Evolutionary conservation across 2,329 filamentous ascomycete species (phyloP).

Genomic region (Ceratocystis lukuohia): DNA sequence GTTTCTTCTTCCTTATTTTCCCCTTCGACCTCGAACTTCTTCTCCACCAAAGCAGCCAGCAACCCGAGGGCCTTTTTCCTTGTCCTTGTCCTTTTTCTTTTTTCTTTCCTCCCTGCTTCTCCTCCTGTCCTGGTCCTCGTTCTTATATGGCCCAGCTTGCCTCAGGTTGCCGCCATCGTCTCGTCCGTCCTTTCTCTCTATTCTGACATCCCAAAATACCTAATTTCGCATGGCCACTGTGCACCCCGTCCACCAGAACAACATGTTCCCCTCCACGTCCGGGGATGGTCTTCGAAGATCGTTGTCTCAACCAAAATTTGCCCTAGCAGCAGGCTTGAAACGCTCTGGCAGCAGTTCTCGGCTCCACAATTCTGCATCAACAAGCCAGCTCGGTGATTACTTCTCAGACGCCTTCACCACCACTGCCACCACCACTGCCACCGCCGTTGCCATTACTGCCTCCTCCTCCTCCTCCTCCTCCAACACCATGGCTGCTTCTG

Average conservation of each 20-base stretch:
- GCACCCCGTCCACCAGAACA: slow-evolving; percentile 10
- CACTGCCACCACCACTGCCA: slow-evolving; percentile 1
- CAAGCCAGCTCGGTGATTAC: slow-evolving; percentile 13
- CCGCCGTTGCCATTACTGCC: not conserved
- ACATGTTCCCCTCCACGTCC: slow-evolving; percentile 14
- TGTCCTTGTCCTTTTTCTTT: not conserved
- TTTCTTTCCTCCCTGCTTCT: slow-evolving; percentile 31
- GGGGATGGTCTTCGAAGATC: slow-evolving; percentile 14
- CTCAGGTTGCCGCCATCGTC: slow-evolving; percentile 25
- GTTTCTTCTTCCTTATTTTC: not conserved
- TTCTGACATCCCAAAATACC: not conserved
- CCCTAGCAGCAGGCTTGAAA: slow-evolving; percentile 15
- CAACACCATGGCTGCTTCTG: not conserved
- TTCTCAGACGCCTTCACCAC: slow-evolving; percentile 13
- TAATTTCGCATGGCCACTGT: slow-evolving; percentile 13
- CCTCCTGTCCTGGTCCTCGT: slow-evolving; percentile 25
- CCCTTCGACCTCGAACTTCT: slow-evolving; percentile 32
- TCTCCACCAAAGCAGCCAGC: slow-evolving; percentile 25
- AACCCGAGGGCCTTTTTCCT: not conserved
- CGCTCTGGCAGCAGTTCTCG: slow-evolving; percentile 13
- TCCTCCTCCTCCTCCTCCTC: not conserved
- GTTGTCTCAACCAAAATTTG: slow-evolving; percentile 14
- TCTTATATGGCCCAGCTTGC: not conserved
- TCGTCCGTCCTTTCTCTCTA: not conserved
- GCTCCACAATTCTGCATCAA: slow-evolving; percentile 13